Percentiles rank a stretch among this genome's conserved stretches.
Evolutionary conservation across 2,329 filamentous ascomycete species (phyloP).

Genomic region (Trichoderma asperellum): DNA sequence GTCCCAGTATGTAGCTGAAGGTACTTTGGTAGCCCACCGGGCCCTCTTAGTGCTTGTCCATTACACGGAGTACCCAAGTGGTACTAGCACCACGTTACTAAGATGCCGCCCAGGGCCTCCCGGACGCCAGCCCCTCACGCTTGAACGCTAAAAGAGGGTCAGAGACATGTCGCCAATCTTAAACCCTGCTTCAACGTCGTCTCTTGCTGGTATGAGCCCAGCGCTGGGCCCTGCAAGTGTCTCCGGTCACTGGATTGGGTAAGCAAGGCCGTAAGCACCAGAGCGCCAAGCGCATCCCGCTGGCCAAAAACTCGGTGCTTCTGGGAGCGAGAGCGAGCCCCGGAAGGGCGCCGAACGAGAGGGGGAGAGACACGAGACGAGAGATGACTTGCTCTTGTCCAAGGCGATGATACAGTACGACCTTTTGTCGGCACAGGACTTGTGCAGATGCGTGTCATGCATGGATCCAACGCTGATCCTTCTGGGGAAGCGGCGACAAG

Average conservation of each 20-base stretch:
- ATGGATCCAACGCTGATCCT: slow-evolving; percentile 9
- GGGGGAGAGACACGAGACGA: neutral
- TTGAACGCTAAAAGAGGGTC: neutral
- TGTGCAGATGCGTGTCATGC: slow-evolving; percentile 9
- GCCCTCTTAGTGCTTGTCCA: neutral
- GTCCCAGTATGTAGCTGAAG: neutral
- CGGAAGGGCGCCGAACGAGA: neutral
- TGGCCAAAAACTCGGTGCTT: neutral
- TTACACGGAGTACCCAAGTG: neutral
- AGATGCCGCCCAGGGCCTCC: neutral
- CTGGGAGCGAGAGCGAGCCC: neutral
- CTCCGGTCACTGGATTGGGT: slow-evolving; percentile 19
- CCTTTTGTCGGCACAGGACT: neutral
- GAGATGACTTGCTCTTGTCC: neutral
- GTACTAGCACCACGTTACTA: neutral
- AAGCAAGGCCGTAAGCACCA: slow-evolving; percentile 2
- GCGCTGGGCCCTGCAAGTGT: neutral
- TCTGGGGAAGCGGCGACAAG: neutral
- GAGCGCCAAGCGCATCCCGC: neutral
- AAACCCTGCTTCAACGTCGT: slow-evolving; percentile 13
- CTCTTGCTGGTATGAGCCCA: neutral
- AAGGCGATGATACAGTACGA: neutral
- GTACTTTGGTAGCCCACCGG: neutral
- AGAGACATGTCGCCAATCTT: slow-evolving; percentile 18
- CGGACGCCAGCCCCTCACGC: slow-evolving; percentile 2